Base-by-base conservation (phyloP, 306 rosid genomes). In the Vigna hirtella region DNA sequence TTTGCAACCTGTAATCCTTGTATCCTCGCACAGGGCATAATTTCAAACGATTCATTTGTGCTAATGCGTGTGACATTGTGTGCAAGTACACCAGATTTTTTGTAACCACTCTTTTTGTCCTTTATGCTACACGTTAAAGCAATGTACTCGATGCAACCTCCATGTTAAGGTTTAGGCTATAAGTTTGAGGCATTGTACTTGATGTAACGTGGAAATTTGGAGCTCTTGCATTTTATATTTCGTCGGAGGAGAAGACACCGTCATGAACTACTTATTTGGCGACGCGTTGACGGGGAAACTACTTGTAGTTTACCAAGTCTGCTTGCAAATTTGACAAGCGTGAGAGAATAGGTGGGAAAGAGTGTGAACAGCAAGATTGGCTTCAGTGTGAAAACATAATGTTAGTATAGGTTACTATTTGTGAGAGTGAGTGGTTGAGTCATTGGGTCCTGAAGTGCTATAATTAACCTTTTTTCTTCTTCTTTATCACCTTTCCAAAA, bases 361-460 rank as follows among this genome's bases (percentile, higher is more conserved):
- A 77, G 79, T 81, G 81, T 81, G 75, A 74, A 77, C 81, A 74
- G 73, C 81, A 67, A 74, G 72, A 78, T 53, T 34, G 45, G 66
- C 52, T 69, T 77, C 40, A 67, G 59, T 69, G 73, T 67, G 79
- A 77, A 11, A 81, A 73, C 16, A 52, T n/a, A 49, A 72, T 49
- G 70, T 45, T 64, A 69, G 85, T 32, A 65, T 6, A 64, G 51
- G 77, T 67, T 67, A 77, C 76, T 72, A 16, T 56, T 34, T 75
- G 14, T 58, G 13, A 36, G 79, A 78, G 82, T 82, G 56, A 82
- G 84, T 82, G 50, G 88, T 85, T 85, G 84, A 79, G 58, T n/a
- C 22, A 51, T 13, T 38, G 83, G 77, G 22, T 51, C 71, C 24
- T 36, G 52, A 73, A 36, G 56, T n/a, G 34, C 61, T 59, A 77